These are phyloP conservation scores for Talaromyces sp. DNA, from an alignment of 2,329 filamentous ascomycete genomes.

Conservation along the genomic window DNA sequence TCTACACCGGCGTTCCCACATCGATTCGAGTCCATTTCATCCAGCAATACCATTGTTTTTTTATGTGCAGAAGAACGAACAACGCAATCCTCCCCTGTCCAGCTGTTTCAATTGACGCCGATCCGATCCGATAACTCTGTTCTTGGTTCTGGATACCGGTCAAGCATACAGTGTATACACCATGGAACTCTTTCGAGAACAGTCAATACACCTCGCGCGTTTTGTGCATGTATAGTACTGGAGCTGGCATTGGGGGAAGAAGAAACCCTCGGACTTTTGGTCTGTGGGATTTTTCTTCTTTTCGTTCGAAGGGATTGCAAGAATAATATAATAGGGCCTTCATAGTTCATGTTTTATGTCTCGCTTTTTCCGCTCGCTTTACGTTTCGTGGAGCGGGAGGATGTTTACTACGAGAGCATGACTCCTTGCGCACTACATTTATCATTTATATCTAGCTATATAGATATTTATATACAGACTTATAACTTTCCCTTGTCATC, in stretches of 20 bases:
- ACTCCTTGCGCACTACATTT: slow-evolving; percentile 42
- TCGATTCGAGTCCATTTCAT: not conserved
- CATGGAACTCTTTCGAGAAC: slow-evolving; percentile 11
- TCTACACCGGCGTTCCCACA: too few relatives aligned
- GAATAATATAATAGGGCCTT: slow-evolving; percentile 42
- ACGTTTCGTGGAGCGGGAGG: slow-evolving; percentile 16
- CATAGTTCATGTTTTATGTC: slow-evolving; percentile 42
- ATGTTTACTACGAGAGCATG: slow-evolving; percentile 41
- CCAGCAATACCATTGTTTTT: too few relatives aligned
- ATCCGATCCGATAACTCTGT: not conserved
- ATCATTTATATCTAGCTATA: not conserved
- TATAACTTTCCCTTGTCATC: slow-evolving; percentile 47
- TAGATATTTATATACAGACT: not conserved
- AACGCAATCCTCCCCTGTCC: slow-evolving; percentile 9
- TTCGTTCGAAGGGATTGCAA: slow-evolving; percentile 6
- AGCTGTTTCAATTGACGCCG: slow-evolving; percentile 16
- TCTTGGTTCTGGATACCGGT: slow-evolving; percentile 1
- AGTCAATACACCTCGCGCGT: slow-evolving; percentile 30
- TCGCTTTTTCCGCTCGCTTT: slow-evolving; percentile 26
- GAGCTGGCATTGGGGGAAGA: slow-evolving; percentile 29
- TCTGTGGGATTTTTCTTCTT: slow-evolving; percentile 6
- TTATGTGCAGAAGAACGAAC: not conserved
- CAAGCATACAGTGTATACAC: not conserved
- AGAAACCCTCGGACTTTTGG: slow-evolving; percentile 9
- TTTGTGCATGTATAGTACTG: slow-evolving; percentile 42